These are phyloP conservation scores for Gnomoniopsis sp. DNA, from an alignment of 2,329 filamentous ascomycete genomes.

Conservation along the genomic window DNA sequence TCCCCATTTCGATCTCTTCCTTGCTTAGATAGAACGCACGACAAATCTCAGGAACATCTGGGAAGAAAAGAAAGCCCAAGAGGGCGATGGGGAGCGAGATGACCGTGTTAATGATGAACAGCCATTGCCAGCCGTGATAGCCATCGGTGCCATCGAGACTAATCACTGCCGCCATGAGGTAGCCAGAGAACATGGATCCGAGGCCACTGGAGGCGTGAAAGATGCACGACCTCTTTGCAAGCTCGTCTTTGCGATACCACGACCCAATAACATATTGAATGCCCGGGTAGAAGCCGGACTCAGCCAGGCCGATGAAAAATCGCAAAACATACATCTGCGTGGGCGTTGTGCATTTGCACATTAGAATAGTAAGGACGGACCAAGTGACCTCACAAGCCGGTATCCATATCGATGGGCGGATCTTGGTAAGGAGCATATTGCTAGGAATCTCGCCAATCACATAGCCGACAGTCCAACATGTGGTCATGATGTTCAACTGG, in stretches of 20 bases:
- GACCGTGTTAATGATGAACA: conserved; percentile 56
- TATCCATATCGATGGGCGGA: conserved; percentile 41
- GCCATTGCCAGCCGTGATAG: conserved; percentile 51
- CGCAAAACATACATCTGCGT: conserved; percentile 38
- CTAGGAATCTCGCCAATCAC: conserved; percentile 35
- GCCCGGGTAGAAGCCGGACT: conserved; percentile 36
- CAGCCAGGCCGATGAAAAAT: conserved; percentile 41
- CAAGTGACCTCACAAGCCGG: conserved; percentile 35
- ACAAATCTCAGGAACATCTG: conserved; percentile 37
- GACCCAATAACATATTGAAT: conserved; percentile 42
- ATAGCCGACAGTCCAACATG: conserved; percentile 35
- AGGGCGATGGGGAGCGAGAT: conserved; percentile 55
- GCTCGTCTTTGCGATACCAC: conserved; percentile 41
- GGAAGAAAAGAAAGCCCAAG: conserved; percentile 45
- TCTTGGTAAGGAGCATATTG: conserved; percentile 35
- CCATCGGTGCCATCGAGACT: conserved; percentile 47
- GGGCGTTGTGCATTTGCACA: conserved; percentile 28
- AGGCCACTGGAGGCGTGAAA: conserved; percentile 48
- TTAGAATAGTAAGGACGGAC: conserved; percentile 32
- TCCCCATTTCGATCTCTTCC: conserved; percentile 35
- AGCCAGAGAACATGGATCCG: conserved; percentile 55
- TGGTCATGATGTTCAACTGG: conserved; percentile 34
- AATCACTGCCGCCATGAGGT: conserved; percentile 37
- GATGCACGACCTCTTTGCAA: conserved; percentile 49
- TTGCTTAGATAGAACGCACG: conserved; percentile 34